A percentile compares a stretch with the other conserved stretches of the same genome.
Conservation (phyloP, 768 basidiomycete species). For the Rhodotorula babjevae region DNA sequence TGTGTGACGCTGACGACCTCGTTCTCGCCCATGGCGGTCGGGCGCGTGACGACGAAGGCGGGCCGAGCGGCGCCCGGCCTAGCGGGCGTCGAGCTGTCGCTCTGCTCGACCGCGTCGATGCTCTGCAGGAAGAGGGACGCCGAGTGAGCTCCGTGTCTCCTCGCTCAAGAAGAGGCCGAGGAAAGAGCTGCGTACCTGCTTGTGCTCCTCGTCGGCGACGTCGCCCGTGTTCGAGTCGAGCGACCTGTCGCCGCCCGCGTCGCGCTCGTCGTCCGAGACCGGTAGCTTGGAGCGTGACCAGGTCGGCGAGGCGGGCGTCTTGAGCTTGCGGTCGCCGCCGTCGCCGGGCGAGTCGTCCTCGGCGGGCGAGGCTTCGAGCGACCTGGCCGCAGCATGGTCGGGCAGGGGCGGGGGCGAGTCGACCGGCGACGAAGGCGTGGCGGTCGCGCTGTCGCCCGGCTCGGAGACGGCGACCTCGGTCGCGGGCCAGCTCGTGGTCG, state of each 20-base stretch:
- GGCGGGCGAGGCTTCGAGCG: not conserved
- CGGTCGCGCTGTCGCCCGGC: not conserved
- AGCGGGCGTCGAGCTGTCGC: not conserved
- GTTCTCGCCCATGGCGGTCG: conserved; percentile 6
- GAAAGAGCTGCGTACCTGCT: not conserved
- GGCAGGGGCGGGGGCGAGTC: not conserved
- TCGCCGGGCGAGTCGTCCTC: not conserved
- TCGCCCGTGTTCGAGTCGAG: not conserved
- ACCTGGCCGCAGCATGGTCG: not conserved
- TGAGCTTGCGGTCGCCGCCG: not conserved
- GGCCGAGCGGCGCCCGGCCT: not conserved
- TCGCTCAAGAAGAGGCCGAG: not conserved
- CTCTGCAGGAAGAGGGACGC: not conserved
- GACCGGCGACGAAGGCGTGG: not conserved
- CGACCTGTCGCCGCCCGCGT: not conserved
- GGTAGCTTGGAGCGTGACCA: not conserved
- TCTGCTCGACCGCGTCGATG: not conserved
- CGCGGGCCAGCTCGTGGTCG: not conserved
- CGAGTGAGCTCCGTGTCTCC: no score
- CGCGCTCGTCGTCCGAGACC: not conserved
- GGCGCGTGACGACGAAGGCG: conserved; percentile 8
- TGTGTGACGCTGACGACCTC: conserved; percentile 1
- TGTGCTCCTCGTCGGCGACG: not conserved
- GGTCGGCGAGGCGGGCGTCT: not conserved
- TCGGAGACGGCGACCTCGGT: not conserved